phyloP scores from a whole-genome alignment of 306 rosid genomes.

The Glycyrrhiza uralensis region DNA sequence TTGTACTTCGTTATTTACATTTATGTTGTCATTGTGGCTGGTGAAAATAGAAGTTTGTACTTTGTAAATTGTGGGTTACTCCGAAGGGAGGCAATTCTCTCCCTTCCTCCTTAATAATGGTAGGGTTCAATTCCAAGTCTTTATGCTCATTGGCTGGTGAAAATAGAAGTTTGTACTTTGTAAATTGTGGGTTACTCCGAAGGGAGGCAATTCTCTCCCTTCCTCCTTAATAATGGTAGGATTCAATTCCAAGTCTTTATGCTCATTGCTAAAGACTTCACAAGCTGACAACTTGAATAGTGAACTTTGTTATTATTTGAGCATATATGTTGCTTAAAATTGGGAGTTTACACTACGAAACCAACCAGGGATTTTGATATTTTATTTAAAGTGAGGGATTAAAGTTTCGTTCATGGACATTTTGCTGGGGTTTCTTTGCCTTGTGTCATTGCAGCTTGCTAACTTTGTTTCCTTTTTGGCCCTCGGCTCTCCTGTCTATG shows the following conservation, averaged over 20 bases:
- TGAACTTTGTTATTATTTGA: too few relatives aligned
- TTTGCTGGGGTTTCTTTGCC: neutral
- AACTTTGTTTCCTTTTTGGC: neutral
- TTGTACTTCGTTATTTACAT: neutral
- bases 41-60: neutral
- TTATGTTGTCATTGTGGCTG: conserved; percentile 1
- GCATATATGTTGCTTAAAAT: too few relatives aligned
- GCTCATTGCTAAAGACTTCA: too few relatives aligned
- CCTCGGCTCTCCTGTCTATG: neutral
- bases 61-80: neutral
- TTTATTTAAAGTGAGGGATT: too few relatives aligned
- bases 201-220: neutral
- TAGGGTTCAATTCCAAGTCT: too few relatives aligned
- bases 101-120: too few relatives aligned
- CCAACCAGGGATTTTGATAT: too few relatives aligned
- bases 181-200: neutral
- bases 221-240: too few relatives aligned
- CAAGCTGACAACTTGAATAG: too few relatives aligned
- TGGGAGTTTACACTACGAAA: too few relatives aligned
- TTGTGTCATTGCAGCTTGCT: neutral
- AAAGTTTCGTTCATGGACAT: too few relatives aligned
- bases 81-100: neutral
- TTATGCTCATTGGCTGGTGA: conserved; percentile 19
- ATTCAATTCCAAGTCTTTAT: too few relatives aligned
- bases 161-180: neutral